Conservation (phyloP, 345 rosid species). For the Boechera retrofracta region DNA sequence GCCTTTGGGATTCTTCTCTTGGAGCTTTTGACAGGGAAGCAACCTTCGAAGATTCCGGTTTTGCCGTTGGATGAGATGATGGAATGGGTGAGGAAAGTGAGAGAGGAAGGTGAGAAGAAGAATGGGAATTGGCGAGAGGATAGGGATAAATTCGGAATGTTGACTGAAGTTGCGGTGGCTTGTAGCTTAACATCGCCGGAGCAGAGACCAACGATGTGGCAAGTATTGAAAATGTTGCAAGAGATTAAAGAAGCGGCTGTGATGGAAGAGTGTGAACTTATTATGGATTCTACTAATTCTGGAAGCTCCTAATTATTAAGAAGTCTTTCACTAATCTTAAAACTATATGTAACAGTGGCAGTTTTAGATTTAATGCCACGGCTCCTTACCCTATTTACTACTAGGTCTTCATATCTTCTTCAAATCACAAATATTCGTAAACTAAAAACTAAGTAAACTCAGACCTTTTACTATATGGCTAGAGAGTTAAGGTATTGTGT, state of each 20-base stretch:
- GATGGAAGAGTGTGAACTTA: slow-evolving; percentile 61
- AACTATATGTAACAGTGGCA: slow-evolving; percentile 27
- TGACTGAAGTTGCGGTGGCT: slow-evolving; percentile 70
- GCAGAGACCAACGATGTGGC: slow-evolving; percentile 98
- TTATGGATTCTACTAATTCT: slow-evolving; percentile 42
- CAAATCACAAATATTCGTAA: background rate
- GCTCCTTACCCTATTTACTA: slow-evolving; percentile 12
- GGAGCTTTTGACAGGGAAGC: slow-evolving; percentile 80
- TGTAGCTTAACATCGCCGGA: slow-evolving; percentile 74
- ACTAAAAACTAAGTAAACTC: too few species aligned
- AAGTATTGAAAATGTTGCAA: slow-evolving; percentile 88
- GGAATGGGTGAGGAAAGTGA: slow-evolving; percentile 62
- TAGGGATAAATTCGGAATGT: slow-evolving; percentile 70
- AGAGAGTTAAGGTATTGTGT: background rate
- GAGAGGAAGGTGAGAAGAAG: slow-evolving; percentile 62
- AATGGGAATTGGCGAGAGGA: slow-evolving; percentile 47
- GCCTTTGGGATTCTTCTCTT: slow-evolving; percentile 76
- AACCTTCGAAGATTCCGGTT: slow-evolving; percentile 66
- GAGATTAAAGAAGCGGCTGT: slow-evolving; percentile 78
- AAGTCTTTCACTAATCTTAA: slow-evolving; percentile 31
- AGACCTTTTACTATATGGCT: background rate
- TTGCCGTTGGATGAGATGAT: slow-evolving; percentile 50
- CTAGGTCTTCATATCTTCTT: background rate
- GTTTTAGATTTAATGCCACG: slow-evolving; percentile 36
- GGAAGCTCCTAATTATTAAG: slow-evolving; percentile 24